Conservation (phyloP, 371 early-diverging fungal species). For the Mucor racemosus region DNA sequence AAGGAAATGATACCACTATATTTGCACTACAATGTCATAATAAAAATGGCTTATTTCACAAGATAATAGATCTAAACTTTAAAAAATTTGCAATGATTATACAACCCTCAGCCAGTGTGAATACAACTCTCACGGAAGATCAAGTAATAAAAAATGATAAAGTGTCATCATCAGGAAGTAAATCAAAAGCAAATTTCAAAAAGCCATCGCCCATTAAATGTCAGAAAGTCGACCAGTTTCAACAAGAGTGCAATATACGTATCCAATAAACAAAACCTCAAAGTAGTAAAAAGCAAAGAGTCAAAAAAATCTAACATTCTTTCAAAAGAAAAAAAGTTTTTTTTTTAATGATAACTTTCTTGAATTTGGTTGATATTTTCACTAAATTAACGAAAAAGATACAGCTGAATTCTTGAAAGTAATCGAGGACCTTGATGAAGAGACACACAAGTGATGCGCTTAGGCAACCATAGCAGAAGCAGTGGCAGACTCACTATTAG, state of each 20-base stretch:
- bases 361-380: background rate
- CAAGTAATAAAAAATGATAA: constrained; percentile 14
- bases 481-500: constrained; percentile 54
- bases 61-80: background rate
- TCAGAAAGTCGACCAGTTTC: background rate
- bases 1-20: background rate
- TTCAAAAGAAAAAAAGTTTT: background rate
- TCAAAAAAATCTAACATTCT: background rate
- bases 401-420: constrained; percentile 16
- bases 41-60: background rate
- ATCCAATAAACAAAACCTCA: background rate
- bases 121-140: constrained; percentile 32
- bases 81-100: background rate
- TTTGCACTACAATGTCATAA: background rate
- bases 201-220: no score
- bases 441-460: background rate
- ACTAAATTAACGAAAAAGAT: constrained; percentile 20
- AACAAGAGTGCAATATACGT: background rate
- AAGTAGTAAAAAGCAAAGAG: background rate
- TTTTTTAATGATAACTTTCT: constrained; percentile 9
- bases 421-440: constrained; percentile 4
- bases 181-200: background rate
- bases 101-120: constrained; percentile 35
- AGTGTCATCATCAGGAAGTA: constrained; percentile 24
- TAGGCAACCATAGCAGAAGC: constrained; percentile 37